These are phyloP conservation scores for Phallus indusiatus DNA, from an alignment of 768 basidiomycete genomes.

Conservation along the genomic window DNA sequence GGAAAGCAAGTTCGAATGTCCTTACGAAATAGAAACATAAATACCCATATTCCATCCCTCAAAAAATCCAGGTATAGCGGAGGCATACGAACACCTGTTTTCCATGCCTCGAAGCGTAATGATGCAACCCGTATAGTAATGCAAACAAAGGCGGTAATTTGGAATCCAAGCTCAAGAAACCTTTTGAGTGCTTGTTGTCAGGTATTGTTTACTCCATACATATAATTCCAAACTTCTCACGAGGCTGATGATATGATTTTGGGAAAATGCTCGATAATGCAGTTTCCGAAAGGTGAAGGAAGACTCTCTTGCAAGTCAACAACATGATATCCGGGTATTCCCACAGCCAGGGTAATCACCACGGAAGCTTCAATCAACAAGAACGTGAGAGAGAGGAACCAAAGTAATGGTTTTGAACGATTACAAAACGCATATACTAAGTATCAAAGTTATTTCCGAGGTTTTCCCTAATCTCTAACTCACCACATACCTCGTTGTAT, in stretches of 20 bases:
- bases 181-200: background rate
- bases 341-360: background rate
- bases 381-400: background rate
- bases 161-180: background rate
- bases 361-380: background rate
- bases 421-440: background rate
- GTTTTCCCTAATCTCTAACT: too few relatives aligned
- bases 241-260: background rate
- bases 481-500: background rate
- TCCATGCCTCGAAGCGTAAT: background rate
- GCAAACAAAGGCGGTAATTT: background rate
- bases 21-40: background rate
- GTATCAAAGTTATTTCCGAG: too few relatives aligned
- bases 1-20: background rate
- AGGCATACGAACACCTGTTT: background rate
- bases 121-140: background rate
- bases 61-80: background rate
- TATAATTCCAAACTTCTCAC: background rate
- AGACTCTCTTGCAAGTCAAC: too few relatives aligned
- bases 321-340: background rate
- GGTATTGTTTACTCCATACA: background rate
- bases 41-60: background rate
- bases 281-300: background rate
- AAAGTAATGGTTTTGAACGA: background rate
- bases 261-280: background rate